Evolutionary conservation across 345 rosid species (phyloP), one percentile per base, ranked within the genome.

Genomic region (Cochlearia excelsa): DNA sequence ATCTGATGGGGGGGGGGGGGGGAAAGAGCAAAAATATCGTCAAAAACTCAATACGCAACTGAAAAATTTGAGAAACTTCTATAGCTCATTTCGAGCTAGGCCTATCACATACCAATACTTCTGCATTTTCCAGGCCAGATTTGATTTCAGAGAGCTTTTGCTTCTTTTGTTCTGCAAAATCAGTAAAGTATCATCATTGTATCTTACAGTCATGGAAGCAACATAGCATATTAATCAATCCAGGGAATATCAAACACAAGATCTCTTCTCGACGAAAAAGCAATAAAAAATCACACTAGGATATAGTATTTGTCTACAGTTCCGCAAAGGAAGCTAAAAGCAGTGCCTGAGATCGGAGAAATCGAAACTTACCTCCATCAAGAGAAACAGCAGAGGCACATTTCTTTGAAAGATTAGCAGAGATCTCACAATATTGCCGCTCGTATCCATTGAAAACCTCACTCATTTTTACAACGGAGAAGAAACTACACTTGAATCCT

Each of bases 121-220:
- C 95, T 34, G 93, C 97, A 70, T 83, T 84, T 37, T 85, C 95
- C 46, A 90, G 48, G 9, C 84, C 86, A 30, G 74, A 65, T 71
- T 68, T 83, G 1, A 90, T 76, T 37, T 87, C 95, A 40, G 93
- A 75, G 29, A 87, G 75, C 70, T 79, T 87, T 70, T 90, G 93
- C 81, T 85, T 90, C 81, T 74, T 87, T 73, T 75, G 84, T 75
- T 90, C 95, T 87, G 81, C 77, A n/a, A 78, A 40, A 70, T 45
- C 27, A 53, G 23, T 48, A 61, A 51, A 3, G 5, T 41, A 27
- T 51, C 11, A 34, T 34, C 40, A 51, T 40, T 51, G 2, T 3
- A 46, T 23, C 11, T 4, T 7, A 37, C n/a, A 9, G 37, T 47
- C 46, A 39, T 30, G 44, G 10, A 26, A 39, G 3, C 16, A 40